Percentiles rank a stretch among this genome's conserved stretches.
phyloP scores from a whole-genome alignment of 2,329 filamentous ascomycete genomes.

The Calonectria pauciramosa region DNA sequence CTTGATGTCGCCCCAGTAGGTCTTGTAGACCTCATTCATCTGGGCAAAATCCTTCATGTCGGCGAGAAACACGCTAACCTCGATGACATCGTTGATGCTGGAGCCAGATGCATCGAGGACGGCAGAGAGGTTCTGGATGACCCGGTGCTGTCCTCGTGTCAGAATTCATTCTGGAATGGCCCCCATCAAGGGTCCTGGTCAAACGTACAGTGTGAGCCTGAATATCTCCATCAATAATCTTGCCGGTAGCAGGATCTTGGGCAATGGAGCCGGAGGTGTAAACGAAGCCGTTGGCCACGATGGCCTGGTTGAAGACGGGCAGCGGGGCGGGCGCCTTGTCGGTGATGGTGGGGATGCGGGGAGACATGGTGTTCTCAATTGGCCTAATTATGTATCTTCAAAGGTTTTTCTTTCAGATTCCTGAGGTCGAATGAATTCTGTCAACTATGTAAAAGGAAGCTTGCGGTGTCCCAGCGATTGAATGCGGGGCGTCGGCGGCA shows the following conservation, averaged over 20 bases:
- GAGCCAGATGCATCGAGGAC: constrained; percentile 78
- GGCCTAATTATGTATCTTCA: not conserved
- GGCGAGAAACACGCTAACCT: constrained; percentile 79
- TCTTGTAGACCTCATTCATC: constrained; percentile 80
- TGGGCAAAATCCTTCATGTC: constrained; percentile 80
- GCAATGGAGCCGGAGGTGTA: constrained; percentile 81
- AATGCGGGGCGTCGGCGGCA: not conserved
- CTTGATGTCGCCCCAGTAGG: constrained; percentile 71
- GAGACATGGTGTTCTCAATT: constrained; percentile 29
- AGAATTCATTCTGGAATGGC: not conserved
- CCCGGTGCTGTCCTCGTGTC: constrained; percentile 59
- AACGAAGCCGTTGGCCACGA: constrained; percentile 72
- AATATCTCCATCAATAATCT: constrained; percentile 75
- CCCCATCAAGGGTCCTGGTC: not conserved
- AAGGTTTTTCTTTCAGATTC: not conserved
- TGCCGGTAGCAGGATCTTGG: constrained; percentile 67
- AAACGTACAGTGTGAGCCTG: constrained; percentile 70
- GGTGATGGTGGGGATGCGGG: constrained; percentile 38
- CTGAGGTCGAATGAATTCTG: not conserved
- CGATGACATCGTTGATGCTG: constrained; percentile 74
- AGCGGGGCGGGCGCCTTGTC: constrained; percentile 40
- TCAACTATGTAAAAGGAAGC: not conserved
- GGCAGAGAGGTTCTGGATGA: constrained; percentile 77
- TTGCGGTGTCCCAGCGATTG: not conserved
- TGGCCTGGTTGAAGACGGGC: constrained; percentile 44